Conservation (phyloP, 2,329 filamentous ascomycete species). For the Paecilomyces sp. region DNA sequence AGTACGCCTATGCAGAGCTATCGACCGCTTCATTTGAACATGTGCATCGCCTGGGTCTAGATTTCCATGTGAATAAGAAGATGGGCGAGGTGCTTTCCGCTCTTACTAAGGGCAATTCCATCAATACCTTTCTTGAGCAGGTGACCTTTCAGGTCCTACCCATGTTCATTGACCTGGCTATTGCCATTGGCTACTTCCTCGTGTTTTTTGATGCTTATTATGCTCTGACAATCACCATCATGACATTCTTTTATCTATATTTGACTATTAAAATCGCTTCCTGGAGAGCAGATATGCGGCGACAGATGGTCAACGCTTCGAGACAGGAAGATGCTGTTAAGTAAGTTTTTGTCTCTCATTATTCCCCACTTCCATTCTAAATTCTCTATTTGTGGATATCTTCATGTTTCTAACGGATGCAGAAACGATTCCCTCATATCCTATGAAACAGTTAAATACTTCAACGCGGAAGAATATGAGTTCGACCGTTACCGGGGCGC, state of each 20-base stretch:
- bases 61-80: constrained; percentile 94
- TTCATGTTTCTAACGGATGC: background rate
- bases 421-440: constrained; percentile 94
- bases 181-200: constrained; percentile 78
- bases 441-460: constrained; percentile 94
- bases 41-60: constrained; percentile 87
- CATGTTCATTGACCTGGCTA: constrained; percentile 82
- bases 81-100: constrained; percentile 95
- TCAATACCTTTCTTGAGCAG: constrained; percentile 94
- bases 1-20: constrained; percentile 91
- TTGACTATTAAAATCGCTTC: constrained; percentile 93
- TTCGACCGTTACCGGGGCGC: constrained; percentile 65
- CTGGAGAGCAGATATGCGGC: constrained; percentile 80
- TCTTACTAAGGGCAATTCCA: constrained; percentile 88
- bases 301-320: constrained; percentile 91
- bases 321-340: constrained; percentile 95
- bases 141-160: constrained; percentile 93
- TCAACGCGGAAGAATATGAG: constrained; percentile 77
- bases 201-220: constrained; percentile 79
- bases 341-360: constrained; percentile 31
- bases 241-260: constrained; percentile 94
- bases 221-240: constrained; percentile 78
- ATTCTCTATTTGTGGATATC: no score
- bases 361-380: no score
- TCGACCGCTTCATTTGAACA: constrained; percentile 96